Evolutionary conservation across 2,329 filamentous ascomycete genomes (phyloP), one percentile per base, ranked within the genome.

Genomic region (Aspergillus brunneoviolaceus): DNA sequence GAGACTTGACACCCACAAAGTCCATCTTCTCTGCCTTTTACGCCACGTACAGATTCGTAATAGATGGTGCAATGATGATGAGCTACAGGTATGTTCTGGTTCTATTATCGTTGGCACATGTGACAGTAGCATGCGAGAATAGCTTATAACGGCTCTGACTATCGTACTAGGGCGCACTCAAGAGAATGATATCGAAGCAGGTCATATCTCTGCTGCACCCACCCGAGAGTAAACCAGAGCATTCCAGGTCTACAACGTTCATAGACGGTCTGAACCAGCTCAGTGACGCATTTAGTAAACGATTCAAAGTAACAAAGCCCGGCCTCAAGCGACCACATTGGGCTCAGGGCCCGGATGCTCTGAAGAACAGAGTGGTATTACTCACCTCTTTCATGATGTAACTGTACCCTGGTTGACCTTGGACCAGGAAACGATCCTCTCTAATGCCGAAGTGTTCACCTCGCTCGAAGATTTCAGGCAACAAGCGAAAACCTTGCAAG

Each of bases 1-100:
- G 31, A 86, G 93, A 21, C 73, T 95, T 31, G 84, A 91, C 55
- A 82, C 92, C n/a, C 95, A 99, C 75, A 96, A 94, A 75, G 81
- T 87, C 62, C 93, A 99, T 76, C 65, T 98, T 0, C 78, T 97
- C 14, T 96, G 91, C 72, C 81, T 99, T 2, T 76, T 99, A 16
- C 86, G 87, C 10, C 91, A 98, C 74, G 84, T 88, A 16, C 84
- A 90, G 65, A 81, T 86, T 59, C 87, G 93, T 58, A 99, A 98
- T 71, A 80, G 85, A 57, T 97, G 94, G 92, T 97, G 93, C 77
- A 96, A 96, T 69, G 89, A 94, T 70, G 68, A 79, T 14, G 77
- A 83, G 59, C 85, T 90, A 9, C 91, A 96, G 71, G 82, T 80
- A 65, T 56, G 70, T 63, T 45, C 29, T 53, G 5, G 19, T 27